Base-by-base conservation (phyloP, 257 asterid genomes). In the Nicotiana attenuata region DNA sequence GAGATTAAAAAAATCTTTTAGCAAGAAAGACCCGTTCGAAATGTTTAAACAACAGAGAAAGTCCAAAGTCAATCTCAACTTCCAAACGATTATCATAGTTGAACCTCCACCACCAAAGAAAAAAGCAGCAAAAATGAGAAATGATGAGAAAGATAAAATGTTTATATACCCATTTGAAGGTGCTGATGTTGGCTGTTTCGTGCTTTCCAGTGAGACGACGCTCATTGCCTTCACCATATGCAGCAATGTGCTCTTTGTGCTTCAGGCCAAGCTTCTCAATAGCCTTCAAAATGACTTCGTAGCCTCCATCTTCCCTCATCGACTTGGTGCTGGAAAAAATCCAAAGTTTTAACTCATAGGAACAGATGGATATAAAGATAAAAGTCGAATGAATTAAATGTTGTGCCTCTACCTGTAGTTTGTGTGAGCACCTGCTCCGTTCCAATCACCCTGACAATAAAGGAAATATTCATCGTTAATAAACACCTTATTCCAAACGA, bases 381-480 rank as follows among this genome's bases (percentile, higher is more conserved):
- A 22, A 38, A 15, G 1, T 73, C 15, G 9, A 2, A 47, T 3
- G 3, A 0, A 75, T 16, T 2, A 9, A 50, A 26, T 16, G 45
- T 75, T 50, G 8, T 75, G 8, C 47, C 24, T 68, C 45, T 78
- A 95, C 99, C 99, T 95, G 93, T 90, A 95, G 81, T 95, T 95
- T 65, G 92, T 85, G 88, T 95, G 99, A 29, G 99, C 99, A 77
- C 99, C 99, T 29, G 99, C 99, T 15, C 99, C 99, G 19, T 95
- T 95, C 99, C 99, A 95, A 78, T 96, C 99, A 55, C 99, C 99
- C 98, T 95, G 85, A 53, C 13, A 79, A 47, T 28, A 35, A 35
- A 29, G 55, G 22, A 47, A 71, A 73, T 15, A 47, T 47, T 7
- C 61, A 24, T 47, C 31, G 14, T 73, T 3, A 73, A 73, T 73